Percentiles rank a stretch among this genome's conserved stretches.
Evolutionary conservation across 2,329 filamentous ascomycete genomes (phyloP).

Genomic region (Hypomyces perniciosus): DNA sequence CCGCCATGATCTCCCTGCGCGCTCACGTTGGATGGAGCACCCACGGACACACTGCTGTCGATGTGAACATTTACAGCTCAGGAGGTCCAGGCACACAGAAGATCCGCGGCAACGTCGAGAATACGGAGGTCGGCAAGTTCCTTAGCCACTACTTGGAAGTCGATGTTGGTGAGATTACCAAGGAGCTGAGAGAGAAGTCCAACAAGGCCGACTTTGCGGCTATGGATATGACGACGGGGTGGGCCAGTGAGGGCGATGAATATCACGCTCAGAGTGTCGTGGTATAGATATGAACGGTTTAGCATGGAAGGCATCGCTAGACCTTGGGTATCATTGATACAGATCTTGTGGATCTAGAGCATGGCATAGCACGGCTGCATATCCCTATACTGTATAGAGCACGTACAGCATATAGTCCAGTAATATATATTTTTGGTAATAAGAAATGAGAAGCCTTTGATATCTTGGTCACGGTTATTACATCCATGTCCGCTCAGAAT

Average conservation of each 20-base stretch:
- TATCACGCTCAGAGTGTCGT: background rate
- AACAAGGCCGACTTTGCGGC: constrained; percentile 8
- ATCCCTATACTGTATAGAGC: background rate
- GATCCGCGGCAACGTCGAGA: constrained; percentile 84
- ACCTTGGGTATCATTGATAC: background rate
- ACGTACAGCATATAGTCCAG: background rate
- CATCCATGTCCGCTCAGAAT: too few relatives aligned
- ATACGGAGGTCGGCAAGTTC: constrained; percentile 85
- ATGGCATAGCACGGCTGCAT: background rate
- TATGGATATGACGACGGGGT: background rate
- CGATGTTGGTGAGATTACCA: constrained; percentile 71
- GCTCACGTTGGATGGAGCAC: constrained; percentile 92
- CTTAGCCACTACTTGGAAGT: constrained; percentile 72
- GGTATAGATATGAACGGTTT: background rate
- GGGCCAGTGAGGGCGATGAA: background rate
- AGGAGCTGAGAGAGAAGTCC: constrained; percentile 60
- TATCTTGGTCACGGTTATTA: too few relatives aligned
- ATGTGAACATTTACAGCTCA: constrained; percentile 94
- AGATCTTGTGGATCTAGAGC: background rate
- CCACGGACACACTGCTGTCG: constrained; percentile 86
- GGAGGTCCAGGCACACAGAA: constrained; percentile 56
- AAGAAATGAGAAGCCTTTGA: background rate
- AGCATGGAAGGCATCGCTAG: background rate
- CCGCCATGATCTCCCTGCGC: constrained; percentile 79
- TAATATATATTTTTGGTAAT: background rate